Base-by-base conservation (phyloP, 805 yeast species). In the Metschnikowia continentalis region DNA sequence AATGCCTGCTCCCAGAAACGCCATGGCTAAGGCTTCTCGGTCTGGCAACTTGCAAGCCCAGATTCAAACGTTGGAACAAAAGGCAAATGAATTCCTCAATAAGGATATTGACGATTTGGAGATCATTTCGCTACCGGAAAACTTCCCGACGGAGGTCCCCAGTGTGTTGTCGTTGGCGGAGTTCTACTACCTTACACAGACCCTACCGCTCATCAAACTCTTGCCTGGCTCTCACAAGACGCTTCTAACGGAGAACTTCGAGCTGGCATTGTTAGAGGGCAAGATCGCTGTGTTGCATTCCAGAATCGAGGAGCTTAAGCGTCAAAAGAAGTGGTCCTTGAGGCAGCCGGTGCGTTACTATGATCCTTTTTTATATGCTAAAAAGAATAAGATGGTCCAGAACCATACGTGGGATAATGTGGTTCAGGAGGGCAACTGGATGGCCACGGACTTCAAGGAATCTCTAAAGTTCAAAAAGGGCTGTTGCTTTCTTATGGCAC, bases 311-410 rank as follows among this genome's bases (percentile, higher is more conserved):
- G 98, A 92, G 65, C 75, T 94, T 55, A 89, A 90, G 65, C 75
- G 96, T 43, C 85, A 86, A 51, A 87, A 88, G 2, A 83, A 88
- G 60, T 94, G 99, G 98, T 85, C 96, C 20, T 72, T 94, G 48
- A 77, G 96, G 48, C 99, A 94, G 65, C 96, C 96, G 0, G 74
- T 78, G 47, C 77, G 80, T 55, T 85, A 77, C 60, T 62, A 75
- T 11, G 96, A 89, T 56, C 97, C 98, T 0, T 79, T 79, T 54
- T 50, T 60, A 3, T 62, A 60, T 42, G 49, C 57, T 6, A 62
- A 58, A 23, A 37, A 53, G 23, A 61, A 64, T 50, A 58, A 49
- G 32, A 57, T 55, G 46, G 65, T 71, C 13, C 63, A 63, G n/a
- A 71, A 74, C 32, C 71, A 82, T 3, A 91, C 88, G 56, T 82